A percentile compares a stretch with the other conserved stretches of the same genome.
Evolutionary conservation across 139 green algal genomes (phyloP).

Genomic region (Haematococcus sp.): DNA sequence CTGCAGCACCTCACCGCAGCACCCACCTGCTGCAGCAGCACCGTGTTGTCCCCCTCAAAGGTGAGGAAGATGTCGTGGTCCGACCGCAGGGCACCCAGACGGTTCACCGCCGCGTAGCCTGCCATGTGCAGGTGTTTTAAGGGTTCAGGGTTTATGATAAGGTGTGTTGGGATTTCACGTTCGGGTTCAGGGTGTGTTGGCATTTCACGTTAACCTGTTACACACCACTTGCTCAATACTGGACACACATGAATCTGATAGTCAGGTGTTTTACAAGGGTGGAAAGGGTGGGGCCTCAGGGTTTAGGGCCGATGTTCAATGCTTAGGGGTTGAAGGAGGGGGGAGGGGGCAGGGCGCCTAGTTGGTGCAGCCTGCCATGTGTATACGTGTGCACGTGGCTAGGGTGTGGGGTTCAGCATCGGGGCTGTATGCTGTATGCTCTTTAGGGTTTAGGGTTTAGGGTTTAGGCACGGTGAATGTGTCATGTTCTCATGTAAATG

Average conservation of each 20-base stretch:
- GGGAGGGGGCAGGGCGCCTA: no score
- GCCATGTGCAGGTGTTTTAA: not conserved
- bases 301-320: no score
- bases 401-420: no score
- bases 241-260: not conserved
- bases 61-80: conserved; percentile 89
- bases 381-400: no score
- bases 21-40: conserved; percentile 79
- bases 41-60: conserved; percentile 84
- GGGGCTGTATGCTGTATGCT: no score
- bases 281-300: no score
- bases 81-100: conserved; percentile 68
- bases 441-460: no score
- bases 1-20: not conserved
- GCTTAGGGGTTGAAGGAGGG: no score
- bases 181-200: not conserved
- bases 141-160: not conserved
- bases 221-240: no score
- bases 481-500: no score
- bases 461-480: no score
- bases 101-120: conserved; percentile 78
- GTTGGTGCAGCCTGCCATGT: no score
- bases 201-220: not conserved
- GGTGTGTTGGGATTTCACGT: not conserved
- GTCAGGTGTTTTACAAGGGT: not conserved